Conservation (phyloP, 2,329 filamentous ascomycete genomes). For the Talaromyces verruculosus region DNA sequence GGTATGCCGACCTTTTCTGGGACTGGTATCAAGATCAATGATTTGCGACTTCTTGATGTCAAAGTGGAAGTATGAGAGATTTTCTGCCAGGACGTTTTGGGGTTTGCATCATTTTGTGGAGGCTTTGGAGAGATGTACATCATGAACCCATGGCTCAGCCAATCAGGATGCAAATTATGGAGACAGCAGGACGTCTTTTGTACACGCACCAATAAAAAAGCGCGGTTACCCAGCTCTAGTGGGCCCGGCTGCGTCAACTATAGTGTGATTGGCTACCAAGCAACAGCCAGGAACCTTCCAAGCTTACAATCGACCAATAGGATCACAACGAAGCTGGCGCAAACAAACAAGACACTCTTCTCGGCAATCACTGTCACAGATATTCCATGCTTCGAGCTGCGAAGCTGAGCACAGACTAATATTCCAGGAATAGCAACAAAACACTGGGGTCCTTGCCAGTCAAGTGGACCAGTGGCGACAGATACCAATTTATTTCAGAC, state of each 20-base stretch:
- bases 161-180: not conserved
- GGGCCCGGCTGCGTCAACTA: not conserved
- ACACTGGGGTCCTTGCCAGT: not conserved
- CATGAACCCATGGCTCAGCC: not conserved
- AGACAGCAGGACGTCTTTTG: not conserved
- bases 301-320: not conserved
- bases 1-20: not conserved
- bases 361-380: not conserved
- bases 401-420: not conserved
- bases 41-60: not conserved
- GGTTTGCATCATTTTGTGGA: constrained; percentile 2
- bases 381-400: not conserved
- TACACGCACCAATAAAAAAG: not conserved
- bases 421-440: not conserved
- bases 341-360: not conserved
- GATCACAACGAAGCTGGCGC: not conserved
- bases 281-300: not conserved
- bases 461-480: not conserved
- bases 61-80: not conserved
- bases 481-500: not conserved
- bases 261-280: not conserved
- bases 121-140: not conserved
- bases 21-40: no score
- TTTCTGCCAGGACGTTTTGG: not conserved
- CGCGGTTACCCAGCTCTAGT: no score